phyloP scores from a whole-genome alignment of 179 eudicot species.

The Pouteria campechiana region DNA sequence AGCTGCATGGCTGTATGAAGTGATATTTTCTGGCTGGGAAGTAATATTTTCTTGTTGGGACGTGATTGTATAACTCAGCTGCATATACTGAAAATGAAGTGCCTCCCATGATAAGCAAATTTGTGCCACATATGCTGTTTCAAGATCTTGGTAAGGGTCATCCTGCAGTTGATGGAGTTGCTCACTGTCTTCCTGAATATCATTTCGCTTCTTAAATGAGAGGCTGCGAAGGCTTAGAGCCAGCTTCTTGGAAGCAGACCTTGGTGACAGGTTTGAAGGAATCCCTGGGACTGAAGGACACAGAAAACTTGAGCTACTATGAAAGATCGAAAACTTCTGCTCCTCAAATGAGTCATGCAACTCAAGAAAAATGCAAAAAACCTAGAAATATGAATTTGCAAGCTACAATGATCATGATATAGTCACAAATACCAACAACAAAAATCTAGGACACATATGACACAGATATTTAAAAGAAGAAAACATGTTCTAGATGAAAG shows the following conservation, averaged over 20 bases:
- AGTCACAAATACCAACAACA: no score
- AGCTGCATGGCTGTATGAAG: slow-evolving; percentile 71
- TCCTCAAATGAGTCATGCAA: no score
- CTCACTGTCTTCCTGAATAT: slow-evolving; percentile 59
- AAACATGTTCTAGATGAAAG: no score
- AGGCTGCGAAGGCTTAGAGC: slow-evolving; percentile 73
- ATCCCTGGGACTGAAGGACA: slow-evolving; percentile 34
- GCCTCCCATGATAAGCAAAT: slow-evolving; percentile 95
- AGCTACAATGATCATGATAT: no score
- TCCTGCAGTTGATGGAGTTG: slow-evolving; percentile 54
- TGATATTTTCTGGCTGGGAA: slow-evolving; percentile 55
- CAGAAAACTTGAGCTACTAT: neutral
- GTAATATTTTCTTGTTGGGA: slow-evolving; percentile 60
- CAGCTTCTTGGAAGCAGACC: slow-evolving; percentile 66
- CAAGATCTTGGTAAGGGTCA: slow-evolving; percentile 60
- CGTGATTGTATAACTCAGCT: slow-evolving; percentile 64
- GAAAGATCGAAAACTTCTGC: no score
- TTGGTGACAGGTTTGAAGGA: slow-evolving; percentile 64
- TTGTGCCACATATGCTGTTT: slow-evolving; percentile 82
- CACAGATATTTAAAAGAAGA: no score
- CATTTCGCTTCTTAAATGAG: slow-evolving; percentile 61
- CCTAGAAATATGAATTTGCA: no score
- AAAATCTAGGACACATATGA: no score
- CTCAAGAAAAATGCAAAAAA: no score
- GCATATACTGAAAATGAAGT: slow-evolving; percentile 83